These are phyloP conservation scores for Mortierella sp. DNA, from an alignment of 371 early-diverging fungal genomes.

Conservation along the genomic window DNA sequence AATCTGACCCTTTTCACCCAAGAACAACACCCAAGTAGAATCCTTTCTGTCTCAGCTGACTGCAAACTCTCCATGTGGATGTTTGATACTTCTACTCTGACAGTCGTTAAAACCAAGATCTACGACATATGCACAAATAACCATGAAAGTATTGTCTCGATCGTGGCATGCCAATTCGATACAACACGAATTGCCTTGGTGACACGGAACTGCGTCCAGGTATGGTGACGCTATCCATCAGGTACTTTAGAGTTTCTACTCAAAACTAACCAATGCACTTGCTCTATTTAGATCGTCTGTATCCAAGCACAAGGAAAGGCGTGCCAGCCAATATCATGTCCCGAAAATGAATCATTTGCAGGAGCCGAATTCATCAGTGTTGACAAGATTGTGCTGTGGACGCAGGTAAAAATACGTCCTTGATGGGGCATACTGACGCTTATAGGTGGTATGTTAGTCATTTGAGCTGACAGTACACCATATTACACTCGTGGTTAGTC, in stretches of 20 bases:
- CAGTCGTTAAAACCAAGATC: slow-evolving; percentile 32
- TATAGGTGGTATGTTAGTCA: background rate
- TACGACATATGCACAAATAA: slow-evolving; percentile 23
- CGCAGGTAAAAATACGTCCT: slow-evolving; percentile 19
- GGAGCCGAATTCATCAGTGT: slow-evolving; percentile 37
- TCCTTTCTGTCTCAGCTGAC: slow-evolving; percentile 44
- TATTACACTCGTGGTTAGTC: slow-evolving; percentile 14
- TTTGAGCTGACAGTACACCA: background rate
- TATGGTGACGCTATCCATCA: background rate
- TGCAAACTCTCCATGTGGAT: slow-evolving; percentile 47
- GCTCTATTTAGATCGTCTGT: slow-evolving; percentile 18
- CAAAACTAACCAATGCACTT: background rate
- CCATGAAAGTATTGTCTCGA: slow-evolving; percentile 16
- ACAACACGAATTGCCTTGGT: slow-evolving; percentile 29
- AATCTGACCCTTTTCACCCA: background rate
- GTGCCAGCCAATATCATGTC: slow-evolving; percentile 27
- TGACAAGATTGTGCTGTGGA: slow-evolving; percentile 31
- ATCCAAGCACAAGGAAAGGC: slow-evolving; percentile 24
- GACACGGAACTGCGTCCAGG: slow-evolving; percentile 33
- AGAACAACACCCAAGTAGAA: slow-evolving; percentile 43
- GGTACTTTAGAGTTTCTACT: background rate
- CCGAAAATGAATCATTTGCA: slow-evolving; percentile 25
- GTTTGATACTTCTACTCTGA: slow-evolving; percentile 34
- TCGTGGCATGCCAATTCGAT: slow-evolving; percentile 24
- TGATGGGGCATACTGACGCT: background rate